Percentiles rank a stretch among this genome's conserved stretches.
These are phyloP conservation scores for Hanseniaspora sp. DNA, from an alignment of 1,139 yeast genomes.

Conservation along the genomic window DNA sequence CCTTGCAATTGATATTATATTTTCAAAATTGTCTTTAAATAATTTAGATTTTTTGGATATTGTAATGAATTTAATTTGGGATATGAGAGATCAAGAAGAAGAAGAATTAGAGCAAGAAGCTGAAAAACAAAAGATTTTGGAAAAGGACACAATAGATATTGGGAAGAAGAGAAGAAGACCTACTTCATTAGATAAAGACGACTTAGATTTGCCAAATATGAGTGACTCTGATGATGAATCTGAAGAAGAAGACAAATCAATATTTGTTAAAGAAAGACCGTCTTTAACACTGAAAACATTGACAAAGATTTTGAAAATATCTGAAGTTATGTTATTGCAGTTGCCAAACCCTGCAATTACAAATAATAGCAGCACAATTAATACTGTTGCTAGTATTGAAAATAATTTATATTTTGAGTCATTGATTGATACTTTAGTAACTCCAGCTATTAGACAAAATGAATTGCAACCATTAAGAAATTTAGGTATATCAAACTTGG, in stretches of 20 bases:
- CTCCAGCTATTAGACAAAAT: slow-evolving; percentile 63
- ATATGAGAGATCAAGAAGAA: slow-evolving; percentile 27
- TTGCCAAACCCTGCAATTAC: slow-evolving; percentile 41
- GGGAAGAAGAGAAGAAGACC: slow-evolving; percentile 7
- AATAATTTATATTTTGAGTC: slow-evolving; percentile 61
- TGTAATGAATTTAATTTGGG: slow-evolving; percentile 19
- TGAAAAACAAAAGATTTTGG: neutral
- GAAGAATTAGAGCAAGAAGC: slow-evolving; percentile 18
- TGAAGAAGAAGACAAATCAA: neutral
- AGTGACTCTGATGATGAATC: slow-evolving; percentile 1
- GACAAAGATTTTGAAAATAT: slow-evolving; percentile 55
- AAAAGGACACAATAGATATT: neutral
- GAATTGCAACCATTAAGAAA: slow-evolving; percentile 49
- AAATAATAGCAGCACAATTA: neutral
- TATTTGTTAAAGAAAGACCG: slow-evolving; percentile 8
- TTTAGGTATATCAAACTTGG: slow-evolving; percentile 65
- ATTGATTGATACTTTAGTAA: slow-evolving; percentile 61
- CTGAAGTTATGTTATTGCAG: slow-evolving; percentile 61
- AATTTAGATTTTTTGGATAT: slow-evolving; percentile 20
- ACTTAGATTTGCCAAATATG: slow-evolving; percentile 3
- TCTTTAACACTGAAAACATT: slow-evolving; percentile 29
- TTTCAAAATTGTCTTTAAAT: slow-evolving; percentile 1
- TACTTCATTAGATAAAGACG: slow-evolving; percentile 31
- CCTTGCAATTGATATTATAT: neutral
- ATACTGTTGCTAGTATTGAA: slow-evolving; percentile 9